A percentile compares a stretch with the other conserved stretches of the same genome.
phyloP scores from a whole-genome alignment of 805 yeast species.

The Cyberlindnera subsufficiens region DNA sequence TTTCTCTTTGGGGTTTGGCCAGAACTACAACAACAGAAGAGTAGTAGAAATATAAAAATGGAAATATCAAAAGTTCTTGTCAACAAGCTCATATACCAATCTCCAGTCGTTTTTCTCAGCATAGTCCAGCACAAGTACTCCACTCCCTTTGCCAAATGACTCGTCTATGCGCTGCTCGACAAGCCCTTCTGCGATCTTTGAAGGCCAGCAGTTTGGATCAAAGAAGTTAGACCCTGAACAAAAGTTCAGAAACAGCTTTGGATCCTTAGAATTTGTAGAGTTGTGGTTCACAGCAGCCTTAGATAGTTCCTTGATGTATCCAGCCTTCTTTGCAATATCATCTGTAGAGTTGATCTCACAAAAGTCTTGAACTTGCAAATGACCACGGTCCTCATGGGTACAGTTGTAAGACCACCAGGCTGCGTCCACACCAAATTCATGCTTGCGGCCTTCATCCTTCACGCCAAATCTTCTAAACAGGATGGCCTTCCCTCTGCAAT shows the following conservation, averaged over 20 bases:
- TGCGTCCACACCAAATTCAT: constrained; percentile 62
- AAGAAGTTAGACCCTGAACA: constrained; percentile 71
- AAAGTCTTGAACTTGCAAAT: constrained; percentile 64
- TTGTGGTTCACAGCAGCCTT: constrained; percentile 47
- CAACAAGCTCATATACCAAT: constrained; percentile 42
- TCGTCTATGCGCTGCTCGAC: constrained; percentile 36
- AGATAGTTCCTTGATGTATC: constrained; percentile 50
- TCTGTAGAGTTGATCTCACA: constrained; percentile 51
- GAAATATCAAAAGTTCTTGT: constrained; percentile 36
- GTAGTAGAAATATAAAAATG: neutral
- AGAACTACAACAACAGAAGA: neutral
- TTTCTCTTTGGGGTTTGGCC: neutral
- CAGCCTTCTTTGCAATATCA: constrained; percentile 52
- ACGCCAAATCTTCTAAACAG: constrained; percentile 72
- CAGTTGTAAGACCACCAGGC: constrained; percentile 62
- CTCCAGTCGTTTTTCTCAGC: constrained; percentile 59
- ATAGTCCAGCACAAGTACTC: constrained; percentile 64
- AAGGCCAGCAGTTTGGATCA: constrained; percentile 71
- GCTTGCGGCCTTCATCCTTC: constrained; percentile 34
- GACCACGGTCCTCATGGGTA: constrained; percentile 58
- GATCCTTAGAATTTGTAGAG: constrained; percentile 34
- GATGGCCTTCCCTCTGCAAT: constrained; percentile 60
- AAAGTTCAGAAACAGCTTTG: constrained; percentile 64
- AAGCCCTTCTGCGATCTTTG: constrained; percentile 52
- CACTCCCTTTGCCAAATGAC: constrained; percentile 49